A percentile compares a stretch with the other conserved stretches of the same genome.
Evolutionary conservation across 164 flowering plant species (phyloP).

Genomic region (Liquidambar formosana): DNA sequence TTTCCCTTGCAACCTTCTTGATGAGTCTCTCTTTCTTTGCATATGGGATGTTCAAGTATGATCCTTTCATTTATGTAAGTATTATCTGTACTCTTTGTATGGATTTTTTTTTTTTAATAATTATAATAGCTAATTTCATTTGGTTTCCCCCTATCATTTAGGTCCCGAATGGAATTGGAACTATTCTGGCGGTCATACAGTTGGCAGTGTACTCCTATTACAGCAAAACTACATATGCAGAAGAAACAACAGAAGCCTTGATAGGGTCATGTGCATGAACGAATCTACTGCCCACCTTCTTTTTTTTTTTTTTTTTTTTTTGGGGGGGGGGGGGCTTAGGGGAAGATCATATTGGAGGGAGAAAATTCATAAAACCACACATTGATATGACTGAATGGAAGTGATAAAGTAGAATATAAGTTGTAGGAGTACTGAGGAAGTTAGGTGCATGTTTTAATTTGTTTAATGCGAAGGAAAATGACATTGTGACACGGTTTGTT

Average conservation of each 20-base stretch:
- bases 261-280: constrained; percentile 2
- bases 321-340: too few relatives aligned
- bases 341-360: too few relatives aligned
- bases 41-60: constrained; percentile 26
- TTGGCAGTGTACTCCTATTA: constrained; percentile 32
- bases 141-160: constrained; percentile 16
- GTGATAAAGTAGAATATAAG: too few relatives aligned
- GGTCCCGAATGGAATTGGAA: constrained; percentile 53
- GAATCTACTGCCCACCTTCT: too few relatives aligned
- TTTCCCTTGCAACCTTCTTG: constrained; percentile 26
- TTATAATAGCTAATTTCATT: background rate
- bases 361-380: too few relatives aligned
- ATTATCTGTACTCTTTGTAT: background rate
- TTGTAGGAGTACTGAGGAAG: too few relatives aligned
- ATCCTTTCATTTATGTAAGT: constrained; percentile 33
- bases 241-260: constrained; percentile 28
- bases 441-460: too few relatives aligned
- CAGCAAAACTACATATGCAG: constrained; percentile 17
- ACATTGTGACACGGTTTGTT: too few relatives aligned
- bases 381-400: too few relatives aligned
- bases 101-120: background rate
- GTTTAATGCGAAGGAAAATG: too few relatives aligned
- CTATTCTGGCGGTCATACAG: constrained; percentile 35
- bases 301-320: too few relatives aligned
- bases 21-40: constrained; percentile 31